phyloP scores from a whole-genome alignment of 179 eudicot species.

The Pouteria campechiana region DNA sequence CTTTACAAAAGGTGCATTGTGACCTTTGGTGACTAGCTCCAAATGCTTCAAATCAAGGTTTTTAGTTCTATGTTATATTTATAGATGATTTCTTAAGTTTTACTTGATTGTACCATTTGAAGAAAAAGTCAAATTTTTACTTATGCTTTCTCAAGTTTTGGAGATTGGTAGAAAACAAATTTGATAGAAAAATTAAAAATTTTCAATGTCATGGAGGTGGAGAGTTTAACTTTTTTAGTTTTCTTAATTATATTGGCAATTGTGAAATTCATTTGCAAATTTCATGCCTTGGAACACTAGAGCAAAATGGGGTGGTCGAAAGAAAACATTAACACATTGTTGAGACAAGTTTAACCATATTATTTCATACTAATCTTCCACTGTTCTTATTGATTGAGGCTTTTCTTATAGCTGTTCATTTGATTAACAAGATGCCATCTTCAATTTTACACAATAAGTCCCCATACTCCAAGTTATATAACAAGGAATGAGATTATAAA shows the following conservation, averaged over 20 bases:
- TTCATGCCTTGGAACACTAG: neutral
- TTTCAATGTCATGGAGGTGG: too few species aligned
- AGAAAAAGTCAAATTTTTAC: neutral
- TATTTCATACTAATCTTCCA: neutral
- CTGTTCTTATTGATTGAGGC: neutral
- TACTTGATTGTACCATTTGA: neutral
- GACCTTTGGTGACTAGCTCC: slow-evolving; percentile 1
- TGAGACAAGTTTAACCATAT: neutral
- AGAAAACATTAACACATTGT: neutral
- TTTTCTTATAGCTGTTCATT: neutral
- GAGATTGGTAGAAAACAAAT: neutral
- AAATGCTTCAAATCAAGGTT: neutral
- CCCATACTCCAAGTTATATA: neutral
- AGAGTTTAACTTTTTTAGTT: neutral
- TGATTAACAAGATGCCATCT: neutral
- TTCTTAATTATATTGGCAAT: neutral
- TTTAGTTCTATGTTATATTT: neutral
- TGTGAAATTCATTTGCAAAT: neutral
- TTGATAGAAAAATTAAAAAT: neutral
- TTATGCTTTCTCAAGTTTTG: neutral
- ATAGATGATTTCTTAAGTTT: neutral
- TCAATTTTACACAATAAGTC: neutral
- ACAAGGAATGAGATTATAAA: neutral
- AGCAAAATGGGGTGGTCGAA: neutral
- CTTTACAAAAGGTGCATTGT: slow-evolving; percentile 2